phyloP scores from a whole-genome alignment of 352 stramenopile genomes.

The Plasmopara viticola region DNA sequence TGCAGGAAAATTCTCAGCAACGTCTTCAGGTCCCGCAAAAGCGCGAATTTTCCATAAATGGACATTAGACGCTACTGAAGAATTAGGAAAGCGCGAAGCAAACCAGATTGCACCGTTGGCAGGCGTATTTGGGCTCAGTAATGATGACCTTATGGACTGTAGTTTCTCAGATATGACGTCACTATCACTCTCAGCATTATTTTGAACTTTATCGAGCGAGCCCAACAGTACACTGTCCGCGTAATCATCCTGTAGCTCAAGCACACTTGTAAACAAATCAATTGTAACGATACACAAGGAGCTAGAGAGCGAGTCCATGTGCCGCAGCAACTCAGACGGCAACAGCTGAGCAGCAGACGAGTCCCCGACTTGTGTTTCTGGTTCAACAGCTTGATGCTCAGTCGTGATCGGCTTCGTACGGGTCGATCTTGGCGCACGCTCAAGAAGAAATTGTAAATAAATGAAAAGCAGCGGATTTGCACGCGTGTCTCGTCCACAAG shows the following conservation, averaged over 20 bases:
- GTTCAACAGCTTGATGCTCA: constrained; percentile 1
- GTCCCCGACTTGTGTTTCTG: constrained; percentile 8
- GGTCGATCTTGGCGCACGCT: constrained; percentile 16
- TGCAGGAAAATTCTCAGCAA: constrained; percentile 51
- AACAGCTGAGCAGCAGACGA: constrained; percentile 34
- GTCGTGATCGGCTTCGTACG: constrained; percentile 4
- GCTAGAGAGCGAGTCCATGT: constrained; percentile 74
- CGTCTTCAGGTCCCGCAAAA: constrained; percentile 41
- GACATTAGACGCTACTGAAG: constrained; percentile 64
- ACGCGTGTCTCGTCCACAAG: constrained; percentile 56
- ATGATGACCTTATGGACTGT: constrained; percentile 7
- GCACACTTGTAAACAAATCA: constrained; percentile 68
- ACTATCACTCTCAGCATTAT: constrained; percentile 8
- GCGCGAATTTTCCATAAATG: constrained; percentile 77
- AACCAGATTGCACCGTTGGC: constrained; percentile 67
- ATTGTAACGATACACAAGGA: constrained; percentile 79
- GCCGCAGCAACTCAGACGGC: constrained; percentile 64
- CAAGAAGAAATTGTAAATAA: constrained; percentile 75
- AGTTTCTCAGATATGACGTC: constrained; percentile 16
- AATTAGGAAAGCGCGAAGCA: constrained; percentile 71
- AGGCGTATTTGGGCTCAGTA: constrained; percentile 15
- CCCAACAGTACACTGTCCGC: constrained; percentile 54
- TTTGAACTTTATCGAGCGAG: constrained; percentile 7
- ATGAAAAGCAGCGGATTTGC: constrained; percentile 72
- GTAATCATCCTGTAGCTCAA: constrained; percentile 61